Base-by-base conservation (phyloP, 2,329 filamentous ascomycete genomes). In the Colletotrichum cuscutae region DNA sequence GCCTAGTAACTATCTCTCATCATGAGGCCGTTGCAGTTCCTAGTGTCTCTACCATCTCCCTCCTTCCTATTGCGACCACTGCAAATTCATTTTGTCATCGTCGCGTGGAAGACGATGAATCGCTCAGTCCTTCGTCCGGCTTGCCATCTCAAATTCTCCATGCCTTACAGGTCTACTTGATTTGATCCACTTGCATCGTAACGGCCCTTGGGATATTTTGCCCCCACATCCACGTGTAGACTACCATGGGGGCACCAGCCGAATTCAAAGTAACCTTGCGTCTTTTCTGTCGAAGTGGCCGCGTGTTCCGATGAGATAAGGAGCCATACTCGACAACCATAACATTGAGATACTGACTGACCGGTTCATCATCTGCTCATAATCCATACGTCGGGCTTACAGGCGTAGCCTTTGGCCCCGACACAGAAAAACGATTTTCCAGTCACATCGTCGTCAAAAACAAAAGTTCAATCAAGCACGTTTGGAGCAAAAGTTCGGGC, bases 381-480 rank as follows among this genome's bases (percentile, higher is more conserved):
- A 19, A 4, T 9, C 19, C 6, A 49, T 49, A 4, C 42, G 3
- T n/a, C 42, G 6, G 42, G 42, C 42, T 49, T 8, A 49, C 6
- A 49, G 42, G 15, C 19, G 19, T 11, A 49, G 19, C 3, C 13
- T 42, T 7, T n/a, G n/a, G 9, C 35, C 3, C 1, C 8, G 35
- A 46, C 6, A 3, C 37, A 15, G 37, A 13, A 19, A 46, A 7
- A n/a, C 15, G 19, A n/a, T 4, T n/a, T 49, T n/a, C 2, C 42
- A 7, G 15, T 19, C 42, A 49, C 19, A 49, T n/a, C 15, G 6
- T 49, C 79, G 53, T 77, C 80, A 15, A 76, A 73, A 2, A 62
- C 62, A 3, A 82, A 75, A 1, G 79, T 71, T 61, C 82, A 77
- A 57, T 83, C 83, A 37, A 78, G 79, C 73, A 49, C 59, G 59